phyloP scores from a whole-genome alignment of 495 filamentous ascomycete genomes.

The Diplogelasinospora grovesii region DNA sequence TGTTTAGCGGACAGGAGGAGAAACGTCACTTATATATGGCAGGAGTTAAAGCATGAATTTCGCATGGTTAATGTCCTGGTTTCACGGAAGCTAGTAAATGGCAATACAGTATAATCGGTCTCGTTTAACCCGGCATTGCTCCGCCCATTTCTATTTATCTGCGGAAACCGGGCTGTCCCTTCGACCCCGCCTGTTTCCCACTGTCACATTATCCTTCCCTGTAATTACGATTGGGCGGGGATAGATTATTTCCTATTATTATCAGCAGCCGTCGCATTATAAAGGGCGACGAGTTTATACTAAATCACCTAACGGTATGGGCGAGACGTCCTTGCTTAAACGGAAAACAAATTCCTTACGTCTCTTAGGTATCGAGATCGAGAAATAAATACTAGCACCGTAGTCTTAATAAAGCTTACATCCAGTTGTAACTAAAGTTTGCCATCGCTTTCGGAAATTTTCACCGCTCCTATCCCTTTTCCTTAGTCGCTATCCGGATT shows the following conservation, averaged over 20 bases:
- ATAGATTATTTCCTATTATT: slow-evolving; percentile 10
- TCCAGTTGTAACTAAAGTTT: slow-evolving; percentile 6
- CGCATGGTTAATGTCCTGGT: too few relatives aligned
- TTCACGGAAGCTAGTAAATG: too few relatives aligned
- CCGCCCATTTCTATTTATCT: background rate
- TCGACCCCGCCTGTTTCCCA: background rate
- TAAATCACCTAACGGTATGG: slow-evolving; percentile 1
- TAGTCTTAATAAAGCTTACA: slow-evolving; percentile 2
- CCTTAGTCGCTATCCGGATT: background rate
- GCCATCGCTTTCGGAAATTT: slow-evolving; percentile 7
- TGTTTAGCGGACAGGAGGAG: too few relatives aligned
- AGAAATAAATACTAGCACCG: slow-evolving; percentile 8
- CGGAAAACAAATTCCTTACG: slow-evolving; percentile 7
- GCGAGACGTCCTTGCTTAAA: slow-evolving; percentile 5
- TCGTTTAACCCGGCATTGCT: too few relatives aligned
- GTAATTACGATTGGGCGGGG: slow-evolving; percentile 4
- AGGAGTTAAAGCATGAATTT: too few relatives aligned
- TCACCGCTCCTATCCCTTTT: slow-evolving; percentile 9
- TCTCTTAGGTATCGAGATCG: slow-evolving; percentile 7
- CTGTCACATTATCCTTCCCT: background rate
- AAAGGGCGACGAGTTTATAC: slow-evolving; percentile 3
- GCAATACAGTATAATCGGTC: too few relatives aligned
- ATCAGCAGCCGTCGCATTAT: slow-evolving; percentile 6
- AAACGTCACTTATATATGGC: too few relatives aligned
- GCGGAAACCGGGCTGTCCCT: background rate